Evolutionary conservation across 768 basidiomycete genomes (phyloP).

Genomic region (Lactarius tabidus): DNA sequence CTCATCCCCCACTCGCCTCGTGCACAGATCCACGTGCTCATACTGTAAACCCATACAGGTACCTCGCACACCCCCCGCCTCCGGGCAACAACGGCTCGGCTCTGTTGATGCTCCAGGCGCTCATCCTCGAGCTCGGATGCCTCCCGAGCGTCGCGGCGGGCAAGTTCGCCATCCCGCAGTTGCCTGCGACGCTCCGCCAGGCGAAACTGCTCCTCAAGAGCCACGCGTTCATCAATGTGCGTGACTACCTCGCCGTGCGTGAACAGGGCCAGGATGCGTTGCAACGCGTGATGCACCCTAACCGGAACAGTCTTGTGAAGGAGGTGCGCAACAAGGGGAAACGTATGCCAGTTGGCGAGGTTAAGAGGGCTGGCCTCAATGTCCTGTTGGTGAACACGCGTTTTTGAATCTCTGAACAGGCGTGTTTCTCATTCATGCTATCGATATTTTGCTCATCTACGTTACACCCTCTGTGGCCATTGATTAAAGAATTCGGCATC

Average conservation of each 20-base stretch:
- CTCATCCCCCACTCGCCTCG: neutral
- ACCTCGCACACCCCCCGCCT: constrained; percentile 46
- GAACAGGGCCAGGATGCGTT: constrained; percentile 59
- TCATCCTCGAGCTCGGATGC: constrained; percentile 70
- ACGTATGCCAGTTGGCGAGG: constrained; percentile 47
- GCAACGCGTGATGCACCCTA: constrained; percentile 58
- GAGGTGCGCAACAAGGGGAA: constrained; percentile 44
- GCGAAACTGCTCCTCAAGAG: constrained; percentile 67
- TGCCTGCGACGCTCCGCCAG: constrained; percentile 58
- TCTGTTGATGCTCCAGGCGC: constrained; percentile 63
- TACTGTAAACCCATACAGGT: constrained; percentile 34
- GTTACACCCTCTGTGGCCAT: neutral
- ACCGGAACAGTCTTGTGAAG: constrained; percentile 54
- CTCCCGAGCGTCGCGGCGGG: constrained; percentile 30
- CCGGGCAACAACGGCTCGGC: constrained; percentile 42
- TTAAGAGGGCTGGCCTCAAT: constrained; percentile 55
- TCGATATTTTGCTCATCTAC: neutral
- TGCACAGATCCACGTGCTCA: neutral
- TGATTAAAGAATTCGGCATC: neutral
- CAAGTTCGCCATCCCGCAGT: constrained; percentile 37
- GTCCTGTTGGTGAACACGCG: constrained; percentile 51
- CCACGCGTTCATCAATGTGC: constrained; percentile 64
- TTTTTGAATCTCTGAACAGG: neutral
- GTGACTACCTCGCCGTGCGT: constrained; percentile 67
- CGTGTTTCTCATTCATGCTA: neutral